Conservation (phyloP, 352 stramenopile species). For the Phytophthora fragariae region DNA sequence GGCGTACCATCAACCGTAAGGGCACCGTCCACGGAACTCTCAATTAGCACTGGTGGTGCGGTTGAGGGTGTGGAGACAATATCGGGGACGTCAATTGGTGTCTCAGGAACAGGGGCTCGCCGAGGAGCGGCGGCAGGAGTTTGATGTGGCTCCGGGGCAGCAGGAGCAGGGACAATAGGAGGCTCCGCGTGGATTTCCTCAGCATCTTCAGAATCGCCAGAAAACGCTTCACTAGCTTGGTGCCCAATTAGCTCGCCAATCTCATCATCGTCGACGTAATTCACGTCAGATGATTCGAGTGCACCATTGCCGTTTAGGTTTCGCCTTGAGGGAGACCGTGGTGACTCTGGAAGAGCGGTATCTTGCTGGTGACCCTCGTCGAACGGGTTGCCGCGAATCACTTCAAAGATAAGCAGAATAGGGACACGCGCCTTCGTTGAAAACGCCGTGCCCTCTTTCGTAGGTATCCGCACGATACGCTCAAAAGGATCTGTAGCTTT, state of each 20-base stretch:
- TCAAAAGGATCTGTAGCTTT: conserved; percentile 91
- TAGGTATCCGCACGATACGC: conserved; percentile 85
- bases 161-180: conserved; percentile 12
- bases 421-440: conserved; percentile 88
- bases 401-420: conserved; percentile 91
- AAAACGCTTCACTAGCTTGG: conserved; percentile 68
- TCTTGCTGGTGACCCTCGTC: conserved; percentile 55
- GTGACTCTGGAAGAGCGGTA: conserved; percentile 46
- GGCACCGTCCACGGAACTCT: conserved; percentile 16
- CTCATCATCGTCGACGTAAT: conserved; percentile 86
- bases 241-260: conserved; percentile 77
- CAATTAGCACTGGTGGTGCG: conserved; percentile 33
- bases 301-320: conserved; percentile 43
- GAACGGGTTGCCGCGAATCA: conserved; percentile 82
- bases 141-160: conserved; percentile 26
- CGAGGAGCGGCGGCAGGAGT: conserved; percentile 25
- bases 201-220: conserved; percentile 44
- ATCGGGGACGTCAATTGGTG: conserved; percentile 65
- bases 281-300: conserved; percentile 57
- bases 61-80: conserved; percentile 66
- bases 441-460: conserved; percentile 88
- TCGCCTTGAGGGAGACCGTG: conserved; percentile 59
- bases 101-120: conserved; percentile 60
- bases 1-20: conserved; percentile 7
- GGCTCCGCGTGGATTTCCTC: conserved; percentile 27